Conservation (phyloP, 805 yeast genomes). For the Saccharomycopsis microspora region DNA sequence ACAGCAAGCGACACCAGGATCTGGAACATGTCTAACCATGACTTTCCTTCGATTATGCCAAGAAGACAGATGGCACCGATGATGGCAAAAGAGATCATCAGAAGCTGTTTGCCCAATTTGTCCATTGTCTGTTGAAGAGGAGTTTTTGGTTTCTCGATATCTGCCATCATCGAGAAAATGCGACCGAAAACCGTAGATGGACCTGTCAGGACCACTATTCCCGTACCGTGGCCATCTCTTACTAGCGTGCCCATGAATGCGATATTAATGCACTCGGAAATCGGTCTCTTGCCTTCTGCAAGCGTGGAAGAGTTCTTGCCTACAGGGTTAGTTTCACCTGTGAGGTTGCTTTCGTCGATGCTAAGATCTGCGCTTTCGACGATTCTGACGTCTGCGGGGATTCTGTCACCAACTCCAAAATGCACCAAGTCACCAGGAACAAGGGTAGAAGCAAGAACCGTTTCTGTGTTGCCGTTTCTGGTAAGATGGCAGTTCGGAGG, state of each 20-base stretch:
- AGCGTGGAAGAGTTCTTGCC: slow-evolving; percentile 36
- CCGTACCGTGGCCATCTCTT: slow-evolving; percentile 90
- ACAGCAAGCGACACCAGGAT: slow-evolving; percentile 95
- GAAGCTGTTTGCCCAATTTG: slow-evolving; percentile 82
- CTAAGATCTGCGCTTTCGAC: slow-evolving; percentile 67
- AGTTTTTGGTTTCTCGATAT: slow-evolving; percentile 94
- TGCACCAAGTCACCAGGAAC: slow-evolving; percentile 96
- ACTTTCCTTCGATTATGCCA: slow-evolving; percentile 85
- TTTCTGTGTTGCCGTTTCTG: slow-evolving; percentile 65
- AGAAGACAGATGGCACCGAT: slow-evolving; percentile 87
- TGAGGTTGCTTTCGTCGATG: slow-evolving; percentile 87
- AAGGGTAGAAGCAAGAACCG: slow-evolving; percentile 74
- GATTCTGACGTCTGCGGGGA: slow-evolving; percentile 90
- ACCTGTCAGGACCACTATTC: slow-evolving; percentile 88
- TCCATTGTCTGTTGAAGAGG: slow-evolving; percentile 96
- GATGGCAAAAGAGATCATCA: slow-evolving; percentile 71
- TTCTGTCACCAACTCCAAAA: slow-evolving; percentile 85
- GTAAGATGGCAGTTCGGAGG: slow-evolving; percentile 96
- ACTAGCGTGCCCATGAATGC: slow-evolving; percentile 98
- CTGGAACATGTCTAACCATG: slow-evolving; percentile 97
- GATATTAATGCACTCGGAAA: slow-evolving; percentile 55
- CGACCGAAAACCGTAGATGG: slow-evolving; percentile 85
- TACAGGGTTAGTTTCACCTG: slow-evolving; percentile 92
- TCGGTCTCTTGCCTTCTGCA: slow-evolving; percentile 18
- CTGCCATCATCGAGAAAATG: slow-evolving; percentile 91